Evolutionary conservation across 768 basidiomycete species (phyloP), one percentile per base, ranked within the genome.

Genomic region (Tulasnella sp.): DNA sequence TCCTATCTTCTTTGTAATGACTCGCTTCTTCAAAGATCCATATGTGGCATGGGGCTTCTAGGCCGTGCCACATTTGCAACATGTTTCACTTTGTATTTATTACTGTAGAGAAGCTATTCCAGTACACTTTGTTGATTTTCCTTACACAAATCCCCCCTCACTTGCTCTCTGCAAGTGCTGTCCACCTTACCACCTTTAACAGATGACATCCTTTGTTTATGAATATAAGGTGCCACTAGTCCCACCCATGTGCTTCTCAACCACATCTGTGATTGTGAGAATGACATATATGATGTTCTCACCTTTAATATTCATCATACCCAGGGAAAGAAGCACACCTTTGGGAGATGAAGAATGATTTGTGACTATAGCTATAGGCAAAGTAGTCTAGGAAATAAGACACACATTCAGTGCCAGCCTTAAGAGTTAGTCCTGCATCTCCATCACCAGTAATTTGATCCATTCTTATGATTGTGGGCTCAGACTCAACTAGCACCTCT

Each of bases 401-500:
- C 70, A 67, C 65, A 80, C 85, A 83, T 66, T 80, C 75, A 30
- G 86, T 85, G 34, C 93, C 93, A 9, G 81, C 80, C 74, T 81
- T 80, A 34, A 84, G 75, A 0, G 82, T 84, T 44, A 83, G 68
- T 0, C 84, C 84, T 48, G 81, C 82, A 66, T 86, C 85, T 3
- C 93, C 93, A 67, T 98, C 93, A 25, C 93, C 93, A 1, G 89
- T 87, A 54, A 97, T 84, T 59, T 79, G 84, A 69, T 99, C 94
- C 82, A 90, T 86, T 19, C 78, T 72, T 12, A 93, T 97, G 62
- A 99, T 91, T 64, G 92, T 91, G 1, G 86, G 81, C 69, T 97
- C 93, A 7, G 85, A 86, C 7, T 71, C 72, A 60, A 91, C 79
- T 61, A 97, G 71, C 1, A 80, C 81, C 19, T 79, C 68, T 62